Conservation (phyloP, 176 grass and related monocot genomes). For the Oryza glaberrima region DNA sequence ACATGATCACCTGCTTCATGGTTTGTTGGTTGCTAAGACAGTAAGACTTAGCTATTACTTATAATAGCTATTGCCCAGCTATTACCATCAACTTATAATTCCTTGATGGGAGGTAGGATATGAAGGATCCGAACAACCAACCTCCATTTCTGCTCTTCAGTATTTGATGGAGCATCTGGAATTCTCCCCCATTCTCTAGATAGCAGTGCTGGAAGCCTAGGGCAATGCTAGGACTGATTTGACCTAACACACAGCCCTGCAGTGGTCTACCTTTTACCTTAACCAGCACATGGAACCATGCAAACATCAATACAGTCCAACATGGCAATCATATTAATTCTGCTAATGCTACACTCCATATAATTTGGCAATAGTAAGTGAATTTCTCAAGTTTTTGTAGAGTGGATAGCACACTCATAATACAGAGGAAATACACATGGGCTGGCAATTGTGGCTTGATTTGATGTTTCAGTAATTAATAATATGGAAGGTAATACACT, state of each 20-base stretch:
- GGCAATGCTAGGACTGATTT: slow-evolving; percentile 16
- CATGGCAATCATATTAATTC: slow-evolving; percentile 12
- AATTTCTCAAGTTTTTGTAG: slow-evolving; percentile 19
- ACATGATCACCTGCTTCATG: background rate
- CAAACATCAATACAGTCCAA: slow-evolving; percentile 13
- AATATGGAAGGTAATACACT: slow-evolving; percentile 16
- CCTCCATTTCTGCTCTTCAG: background rate
- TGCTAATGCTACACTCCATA: background rate
- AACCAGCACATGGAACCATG: slow-evolving; percentile 15
- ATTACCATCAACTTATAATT: slow-evolving; percentile 16
- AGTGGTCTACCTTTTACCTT: slow-evolving; percentile 28
- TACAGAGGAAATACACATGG: background rate
- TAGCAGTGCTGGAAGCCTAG: background rate
- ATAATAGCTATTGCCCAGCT: background rate
- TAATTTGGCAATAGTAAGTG: background rate
- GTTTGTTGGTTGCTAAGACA: slow-evolving; percentile 15
- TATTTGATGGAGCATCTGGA: background rate
- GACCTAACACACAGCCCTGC: slow-evolving; percentile 29
- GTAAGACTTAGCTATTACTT: background rate
- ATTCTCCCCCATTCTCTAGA: background rate
- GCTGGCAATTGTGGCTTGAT: slow-evolving; percentile 1
- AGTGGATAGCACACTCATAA: background rate
- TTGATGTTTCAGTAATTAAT: slow-evolving; percentile 12
- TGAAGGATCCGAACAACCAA: slow-evolving; percentile 26
- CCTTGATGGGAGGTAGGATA: slow-evolving; percentile 31